phyloP scores from a whole-genome alignment of 768 basidiomycete genomes.

The Lactifluus piperatus region DNA sequence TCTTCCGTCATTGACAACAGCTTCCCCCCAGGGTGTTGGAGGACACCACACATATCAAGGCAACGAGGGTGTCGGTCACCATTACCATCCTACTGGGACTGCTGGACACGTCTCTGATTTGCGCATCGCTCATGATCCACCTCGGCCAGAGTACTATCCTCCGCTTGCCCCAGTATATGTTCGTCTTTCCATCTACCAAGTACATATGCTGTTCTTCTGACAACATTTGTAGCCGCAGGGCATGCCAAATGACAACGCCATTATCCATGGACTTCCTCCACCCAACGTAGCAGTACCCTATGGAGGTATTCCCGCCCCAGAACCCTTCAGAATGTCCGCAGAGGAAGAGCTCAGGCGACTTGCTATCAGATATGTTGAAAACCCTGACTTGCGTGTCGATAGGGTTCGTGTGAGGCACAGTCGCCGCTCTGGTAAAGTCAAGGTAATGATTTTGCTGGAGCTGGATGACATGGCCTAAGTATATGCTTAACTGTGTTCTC shows the following conservation, averaged over 20 bases:
- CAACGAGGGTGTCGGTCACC: not conserved
- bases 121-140: not conserved
- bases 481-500: too few species aligned
- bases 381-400: too few species aligned
- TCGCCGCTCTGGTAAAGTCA: too few species aligned
- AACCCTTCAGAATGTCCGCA: too few species aligned
- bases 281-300: not conserved
- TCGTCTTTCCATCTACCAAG: too few species aligned
- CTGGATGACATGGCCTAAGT: too few species aligned
- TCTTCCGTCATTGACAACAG: not conserved
- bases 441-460: too few species aligned
- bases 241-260: not conserved
- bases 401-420: too few species aligned
- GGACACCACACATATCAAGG: not conserved
- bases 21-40: not conserved
- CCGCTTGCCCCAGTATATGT: not conserved
- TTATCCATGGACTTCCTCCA: not conserved
- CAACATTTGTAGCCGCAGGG: not conserved
- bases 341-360: too few species aligned
- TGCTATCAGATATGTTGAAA: too few species aligned
- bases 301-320: not conserved
- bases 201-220: not conserved
- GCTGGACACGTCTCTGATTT: not conserved
- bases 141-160: too few species aligned
- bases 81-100: not conserved